Evolutionary conservation across 257 asterid species (phyloP).

Genomic region (Voacanga thouarsii): DNA sequence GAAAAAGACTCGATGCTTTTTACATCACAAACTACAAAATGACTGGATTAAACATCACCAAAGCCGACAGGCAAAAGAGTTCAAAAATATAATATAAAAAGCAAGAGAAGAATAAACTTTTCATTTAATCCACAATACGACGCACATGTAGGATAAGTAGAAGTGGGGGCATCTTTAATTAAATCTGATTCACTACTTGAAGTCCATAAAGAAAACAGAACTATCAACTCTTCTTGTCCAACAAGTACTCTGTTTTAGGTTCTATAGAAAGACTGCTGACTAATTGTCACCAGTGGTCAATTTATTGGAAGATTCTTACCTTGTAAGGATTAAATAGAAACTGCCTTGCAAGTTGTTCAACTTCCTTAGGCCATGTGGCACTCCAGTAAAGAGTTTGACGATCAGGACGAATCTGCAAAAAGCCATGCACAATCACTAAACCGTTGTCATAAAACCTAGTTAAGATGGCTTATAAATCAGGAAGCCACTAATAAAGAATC

Average conservation of each 20-base stretch:
- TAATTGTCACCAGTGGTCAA: not conserved
- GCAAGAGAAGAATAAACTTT: not conserved
- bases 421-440: not conserved
- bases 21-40: not conserved
- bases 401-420: constrained; percentile 89
- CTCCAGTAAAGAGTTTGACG: constrained; percentile 99
- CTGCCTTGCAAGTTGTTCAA: constrained; percentile 86
- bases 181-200: not conserved
- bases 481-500: not conserved
- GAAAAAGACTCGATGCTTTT: not conserved
- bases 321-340: constrained; percentile 74
- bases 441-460: not conserved
- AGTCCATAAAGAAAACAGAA: not conserved
- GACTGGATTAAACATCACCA: not conserved
- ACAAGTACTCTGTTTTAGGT: not conserved
- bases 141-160: not conserved
- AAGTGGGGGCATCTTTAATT: not conserved
- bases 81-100: not conserved
- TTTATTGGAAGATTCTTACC: constrained; percentile 38
- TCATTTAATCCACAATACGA: not conserved
- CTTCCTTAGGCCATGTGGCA: constrained; percentile 99
- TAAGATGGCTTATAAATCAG: not conserved
- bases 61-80: not conserved
- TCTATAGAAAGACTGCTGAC: not conserved
- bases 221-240: not conserved